A percentile compares a stretch with the other conserved stretches of the same genome.
These are phyloP conservation scores for Pichia ethanolica DNA, from an alignment of 805 yeast species.

Conservation along the genomic window DNA sequence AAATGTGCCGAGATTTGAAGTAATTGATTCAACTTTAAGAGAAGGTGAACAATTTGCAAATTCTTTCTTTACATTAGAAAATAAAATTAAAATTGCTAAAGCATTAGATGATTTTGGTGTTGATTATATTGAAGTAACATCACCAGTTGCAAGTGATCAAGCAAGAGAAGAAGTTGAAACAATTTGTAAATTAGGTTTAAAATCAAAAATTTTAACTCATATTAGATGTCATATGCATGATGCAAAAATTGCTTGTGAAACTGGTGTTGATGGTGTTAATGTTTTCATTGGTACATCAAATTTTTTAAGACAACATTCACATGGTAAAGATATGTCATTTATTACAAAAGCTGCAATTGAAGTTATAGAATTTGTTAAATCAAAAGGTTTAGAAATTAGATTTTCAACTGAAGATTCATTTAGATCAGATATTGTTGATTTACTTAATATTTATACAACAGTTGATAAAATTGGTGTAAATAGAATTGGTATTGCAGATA, in stretches of 20 bases:
- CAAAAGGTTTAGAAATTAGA: constrained; percentile 53
- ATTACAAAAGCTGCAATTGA: constrained; percentile 50
- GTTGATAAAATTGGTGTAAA: constrained; percentile 56
- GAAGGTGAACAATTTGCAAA: constrained; percentile 61
- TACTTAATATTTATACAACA: constrained; percentile 51
- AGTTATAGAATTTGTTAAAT: constrained; percentile 53
- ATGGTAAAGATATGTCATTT: constrained; percentile 55
- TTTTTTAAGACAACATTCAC: constrained; percentile 48
- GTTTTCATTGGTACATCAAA: constrained; percentile 55
- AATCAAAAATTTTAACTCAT: constrained; percentile 51
- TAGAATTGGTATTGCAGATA: constrained; percentile 58
- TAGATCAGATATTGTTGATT: constrained; percentile 53
- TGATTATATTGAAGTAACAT: constrained; percentile 52
- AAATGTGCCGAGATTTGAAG: constrained; percentile 44
- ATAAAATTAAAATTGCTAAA: constrained; percentile 50
- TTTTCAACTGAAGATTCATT: constrained; percentile 54
- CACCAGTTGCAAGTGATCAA: constrained; percentile 55
- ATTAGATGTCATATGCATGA: constrained; percentile 58
- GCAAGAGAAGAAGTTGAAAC: constrained; percentile 52
- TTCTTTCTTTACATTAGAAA: constrained; percentile 51
- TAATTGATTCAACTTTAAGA: constrained; percentile 52
- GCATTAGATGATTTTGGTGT: constrained; percentile 57
- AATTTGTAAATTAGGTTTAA: constrained; percentile 50
- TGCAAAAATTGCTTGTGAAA: constrained; percentile 52
- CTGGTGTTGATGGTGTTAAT: constrained; percentile 58